phyloP scores from a whole-genome alignment of 768 basidiomycete species.

The Russula compacta region DNA sequence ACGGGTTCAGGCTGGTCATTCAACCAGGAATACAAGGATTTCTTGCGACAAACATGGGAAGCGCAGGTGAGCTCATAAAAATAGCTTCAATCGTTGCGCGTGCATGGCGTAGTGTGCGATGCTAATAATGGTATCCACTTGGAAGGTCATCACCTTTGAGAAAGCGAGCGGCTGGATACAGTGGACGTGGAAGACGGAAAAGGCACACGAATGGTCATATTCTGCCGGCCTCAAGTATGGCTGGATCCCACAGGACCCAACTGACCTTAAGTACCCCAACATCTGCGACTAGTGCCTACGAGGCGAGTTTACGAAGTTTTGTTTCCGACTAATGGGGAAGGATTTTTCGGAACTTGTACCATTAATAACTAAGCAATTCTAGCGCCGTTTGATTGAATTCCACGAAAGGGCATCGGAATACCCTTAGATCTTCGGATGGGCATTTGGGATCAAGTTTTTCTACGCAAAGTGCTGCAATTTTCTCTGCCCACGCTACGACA shows the following conservation, averaged over 20 bases:
- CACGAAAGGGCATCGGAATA: too few relatives aligned
- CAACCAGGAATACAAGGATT: slow-evolving; percentile 69
- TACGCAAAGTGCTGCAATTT: too few relatives aligned
- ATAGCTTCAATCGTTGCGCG: neutral
- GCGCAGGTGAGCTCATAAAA: slow-evolving; percentile 45
- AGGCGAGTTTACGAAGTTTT: too few relatives aligned
- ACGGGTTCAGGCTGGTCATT: slow-evolving; percentile 72
- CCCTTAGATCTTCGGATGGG: too few relatives aligned
- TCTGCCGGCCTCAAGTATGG: slow-evolving; percentile 69
- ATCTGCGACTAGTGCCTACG: slow-evolving; percentile 37
- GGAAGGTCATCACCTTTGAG: slow-evolving; percentile 51
- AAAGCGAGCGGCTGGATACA: slow-evolving; percentile 64
- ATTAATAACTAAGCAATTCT: too few relatives aligned
- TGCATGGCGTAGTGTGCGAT: neutral
- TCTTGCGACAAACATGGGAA: slow-evolving; percentile 76
- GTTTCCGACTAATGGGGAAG: too few relatives aligned
- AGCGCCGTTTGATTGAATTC: too few relatives aligned
- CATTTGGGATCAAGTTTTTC: too few relatives aligned
- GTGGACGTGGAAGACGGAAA: slow-evolving; percentile 82
- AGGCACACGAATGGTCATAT: slow-evolving; percentile 86
- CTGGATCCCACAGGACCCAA: slow-evolving; percentile 70
- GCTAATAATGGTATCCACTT: neutral
- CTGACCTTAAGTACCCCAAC: slow-evolving; percentile 44
- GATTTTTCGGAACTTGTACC: too few relatives aligned
- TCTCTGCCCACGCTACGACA: too few relatives aligned